phyloP scores from a whole-genome alignment of 2,329 filamentous ascomycete genomes.

The Chaetomium sp. region DNA sequence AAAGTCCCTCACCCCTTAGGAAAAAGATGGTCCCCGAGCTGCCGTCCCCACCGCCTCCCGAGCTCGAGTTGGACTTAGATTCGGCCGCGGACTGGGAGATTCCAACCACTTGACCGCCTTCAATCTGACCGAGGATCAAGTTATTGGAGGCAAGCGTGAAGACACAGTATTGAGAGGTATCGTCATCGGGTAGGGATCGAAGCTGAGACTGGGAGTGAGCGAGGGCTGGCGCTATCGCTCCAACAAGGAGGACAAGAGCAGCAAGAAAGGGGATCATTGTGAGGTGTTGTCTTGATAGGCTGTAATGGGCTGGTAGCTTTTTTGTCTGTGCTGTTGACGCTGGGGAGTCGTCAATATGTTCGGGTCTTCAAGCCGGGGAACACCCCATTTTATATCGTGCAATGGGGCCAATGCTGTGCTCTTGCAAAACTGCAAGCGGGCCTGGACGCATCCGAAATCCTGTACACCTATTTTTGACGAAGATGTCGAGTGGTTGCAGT shows the following conservation, averaged over 20 bases:
- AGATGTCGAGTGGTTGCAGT: too few relatives aligned
- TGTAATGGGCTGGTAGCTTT: too few relatives aligned
- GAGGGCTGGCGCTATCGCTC: neutral
- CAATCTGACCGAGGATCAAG: conserved; percentile 6
- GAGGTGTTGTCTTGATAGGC: neutral
- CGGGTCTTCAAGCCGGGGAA: too few relatives aligned
- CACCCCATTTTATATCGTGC: too few relatives aligned
- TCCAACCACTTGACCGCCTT: conserved; percentile 6
- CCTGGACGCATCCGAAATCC: too few relatives aligned
- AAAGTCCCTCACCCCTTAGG: neutral
- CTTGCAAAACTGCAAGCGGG: too few relatives aligned
- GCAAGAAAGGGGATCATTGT: neutral
- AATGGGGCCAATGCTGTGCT: too few relatives aligned
- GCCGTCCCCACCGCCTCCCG: neutral
- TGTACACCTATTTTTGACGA: too few relatives aligned
- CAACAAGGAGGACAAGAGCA: neutral
- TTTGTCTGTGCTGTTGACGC: too few relatives aligned
- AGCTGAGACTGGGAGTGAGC: neutral
- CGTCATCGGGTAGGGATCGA: too few relatives aligned
- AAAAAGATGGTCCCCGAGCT: neutral
- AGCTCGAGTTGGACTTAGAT: neutral
- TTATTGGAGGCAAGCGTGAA: conserved; percentile 5
- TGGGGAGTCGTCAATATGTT: too few relatives aligned
- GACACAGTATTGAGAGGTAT: neutral
- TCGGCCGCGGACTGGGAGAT: neutral